Evolutionary conservation across 2,329 filamentous ascomycete genomes (phyloP).

Genomic region (Fusarium austroafricanum): DNA sequence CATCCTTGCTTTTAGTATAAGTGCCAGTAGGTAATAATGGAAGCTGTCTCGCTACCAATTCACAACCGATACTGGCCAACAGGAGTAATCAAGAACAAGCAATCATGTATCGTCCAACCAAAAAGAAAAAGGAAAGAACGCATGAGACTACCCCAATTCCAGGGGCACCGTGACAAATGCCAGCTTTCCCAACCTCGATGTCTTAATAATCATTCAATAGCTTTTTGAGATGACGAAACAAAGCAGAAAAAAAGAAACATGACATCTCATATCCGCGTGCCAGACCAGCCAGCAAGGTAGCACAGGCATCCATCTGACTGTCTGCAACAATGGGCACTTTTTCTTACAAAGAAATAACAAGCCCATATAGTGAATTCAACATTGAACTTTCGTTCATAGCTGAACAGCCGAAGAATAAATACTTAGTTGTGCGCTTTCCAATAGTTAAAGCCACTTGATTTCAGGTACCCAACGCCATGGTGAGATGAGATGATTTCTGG

Average conservation of each 20-base stretch:
- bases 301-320: not conserved
- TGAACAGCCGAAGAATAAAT: constrained; percentile 9
- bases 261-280: not conserved
- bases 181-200: constrained; percentile 32
- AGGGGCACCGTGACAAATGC: constrained; percentile 34
- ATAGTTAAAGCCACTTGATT: constrained; percentile 11
- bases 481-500: constrained; percentile 34
- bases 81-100: constrained; percentile 14
- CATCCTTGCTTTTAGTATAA: constrained; percentile 33
- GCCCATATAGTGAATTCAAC: not conserved
- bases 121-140: not conserved
- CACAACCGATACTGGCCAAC: constrained; percentile 9
- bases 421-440: constrained; percentile 26
- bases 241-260: not conserved
- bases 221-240: constrained; percentile 14
- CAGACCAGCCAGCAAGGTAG: constrained; percentile 19
- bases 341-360: not conserved
- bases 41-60: not conserved
- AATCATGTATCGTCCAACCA: constrained; percentile 1
- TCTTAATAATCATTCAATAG: constrained; percentile 24
- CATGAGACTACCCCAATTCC: constrained; percentile 13
- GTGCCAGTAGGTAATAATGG: constrained; percentile 6
- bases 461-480: constrained; percentile 35
- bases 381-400: constrained; percentile 14
- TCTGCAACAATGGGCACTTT: not conserved